These are phyloP conservation scores for Nidularia sp. DNA, from an alignment of 768 basidiomycete species.

Conservation along the genomic window DNA sequence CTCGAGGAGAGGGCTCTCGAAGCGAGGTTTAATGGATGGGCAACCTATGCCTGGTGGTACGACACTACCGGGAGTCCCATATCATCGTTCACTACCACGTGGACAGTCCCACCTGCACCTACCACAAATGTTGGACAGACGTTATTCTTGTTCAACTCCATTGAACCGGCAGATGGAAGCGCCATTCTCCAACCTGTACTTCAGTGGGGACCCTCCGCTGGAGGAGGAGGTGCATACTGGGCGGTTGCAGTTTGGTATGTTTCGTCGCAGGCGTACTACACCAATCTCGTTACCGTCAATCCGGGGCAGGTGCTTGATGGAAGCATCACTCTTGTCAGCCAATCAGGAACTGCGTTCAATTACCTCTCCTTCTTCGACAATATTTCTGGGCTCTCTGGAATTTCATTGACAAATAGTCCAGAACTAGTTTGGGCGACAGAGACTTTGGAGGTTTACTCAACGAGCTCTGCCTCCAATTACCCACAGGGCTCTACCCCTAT, in stretches of 20 bases:
- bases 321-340: not conserved
- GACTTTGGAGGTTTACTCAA: not conserved
- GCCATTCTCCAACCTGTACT: not conserved
- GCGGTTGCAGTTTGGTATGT: not conserved
- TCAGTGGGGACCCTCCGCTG: not conserved
- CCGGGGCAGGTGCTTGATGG: not conserved
- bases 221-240: not conserved
- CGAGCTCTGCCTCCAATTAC: not conserved
- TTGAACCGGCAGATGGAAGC: not conserved
- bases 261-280: not conserved
- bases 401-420: not conserved
- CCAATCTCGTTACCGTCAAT: not conserved
- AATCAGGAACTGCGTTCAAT: not conserved
- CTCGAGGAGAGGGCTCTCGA: no score
- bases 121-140: not conserved
- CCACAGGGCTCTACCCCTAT: not conserved
- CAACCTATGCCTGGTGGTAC: not conserved
- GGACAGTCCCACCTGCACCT: not conserved
- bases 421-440: not conserved
- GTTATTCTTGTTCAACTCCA: not conserved
- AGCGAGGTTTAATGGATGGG: no score
- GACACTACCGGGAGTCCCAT: not conserved
- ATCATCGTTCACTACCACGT: not conserved
- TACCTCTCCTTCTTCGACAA: not conserved
- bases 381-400: not conserved